Evolutionary conservation across 768 basidiomycete genomes (phyloP).

Genomic region (Tylopilus plumbeoviolaceoides): DNA sequence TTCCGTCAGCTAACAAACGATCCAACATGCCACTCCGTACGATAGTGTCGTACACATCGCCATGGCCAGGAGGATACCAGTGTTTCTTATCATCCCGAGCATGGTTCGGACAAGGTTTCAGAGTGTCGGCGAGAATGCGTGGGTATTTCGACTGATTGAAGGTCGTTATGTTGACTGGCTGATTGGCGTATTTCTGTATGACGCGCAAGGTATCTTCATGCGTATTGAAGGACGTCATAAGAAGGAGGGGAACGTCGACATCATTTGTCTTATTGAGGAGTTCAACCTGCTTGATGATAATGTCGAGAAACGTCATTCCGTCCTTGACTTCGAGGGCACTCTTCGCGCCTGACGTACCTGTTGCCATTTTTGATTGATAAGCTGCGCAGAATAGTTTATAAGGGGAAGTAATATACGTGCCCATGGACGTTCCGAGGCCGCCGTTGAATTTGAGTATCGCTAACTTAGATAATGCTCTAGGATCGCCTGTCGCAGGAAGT

Average conservation of each 20-base stretch:
- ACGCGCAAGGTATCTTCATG: constrained; percentile 94
- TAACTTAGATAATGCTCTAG: constrained; percentile 79
- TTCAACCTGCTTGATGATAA: constrained; percentile 92
- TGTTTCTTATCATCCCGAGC: constrained; percentile 80
- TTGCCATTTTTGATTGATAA: background rate
- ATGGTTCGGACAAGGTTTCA: constrained; percentile 77
- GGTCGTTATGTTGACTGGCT: constrained; percentile 87
- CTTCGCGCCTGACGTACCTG: constrained; percentile 85
- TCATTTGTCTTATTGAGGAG: constrained; percentile 83
- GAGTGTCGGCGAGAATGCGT: constrained; percentile 84
- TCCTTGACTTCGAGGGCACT: constrained; percentile 94
- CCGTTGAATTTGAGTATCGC: constrained; percentile 96
- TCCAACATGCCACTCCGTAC: constrained; percentile 88
- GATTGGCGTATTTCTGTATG: constrained; percentile 95
- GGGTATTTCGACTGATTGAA: constrained; percentile 96
- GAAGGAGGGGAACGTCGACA: constrained; percentile 92
- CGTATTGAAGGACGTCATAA: constrained; percentile 99
- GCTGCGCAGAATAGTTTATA: background rate
- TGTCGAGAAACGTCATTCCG: constrained; percentile 96
- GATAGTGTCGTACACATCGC: constrained; percentile 92
- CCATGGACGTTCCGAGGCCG: constrained; percentile 89
- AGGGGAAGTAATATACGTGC: constrained; percentile 35
- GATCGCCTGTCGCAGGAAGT: constrained; percentile 56
- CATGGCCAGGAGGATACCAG: constrained; percentile 98
- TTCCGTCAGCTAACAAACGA: constrained; percentile 84